Base-by-base conservation (phyloP, 305 asterid species). In the Caryopteris hybrid region DNA sequence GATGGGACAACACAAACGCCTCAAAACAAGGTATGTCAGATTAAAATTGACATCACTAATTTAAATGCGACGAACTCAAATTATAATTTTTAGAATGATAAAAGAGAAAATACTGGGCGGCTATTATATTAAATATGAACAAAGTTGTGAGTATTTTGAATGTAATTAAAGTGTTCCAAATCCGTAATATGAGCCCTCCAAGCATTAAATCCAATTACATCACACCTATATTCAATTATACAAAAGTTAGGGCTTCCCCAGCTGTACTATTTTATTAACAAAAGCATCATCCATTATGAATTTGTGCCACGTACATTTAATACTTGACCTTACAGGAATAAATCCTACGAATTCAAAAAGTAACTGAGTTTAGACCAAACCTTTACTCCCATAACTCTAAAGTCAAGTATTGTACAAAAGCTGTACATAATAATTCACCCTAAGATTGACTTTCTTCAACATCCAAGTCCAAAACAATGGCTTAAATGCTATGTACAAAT, bases 141-240 rank as follows among this genome's bases (percentile, higher is more conserved):
- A n/a, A n/a, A n/a, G n/a, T n/a, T n/a, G n/a, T n/a, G n/a, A 4
- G 31, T 25, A 25, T 2, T 25, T 25, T 25, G 2, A 4, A 1
- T 25, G 4, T 2, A 4, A 25, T 25, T 25, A 18, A 51, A 70
- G 61, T 53, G 53, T 17, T 25, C 39, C 63, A 71, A 71, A 61
- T 16, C 36, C 38, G 54, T 45, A 64, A 1, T 34, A 12, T 31
- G 48, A 23, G 51, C 71, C 38, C 27, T 33, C 46, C 48, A 3
- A 51, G 47, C 61, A 52, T 53, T 63, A 14, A 64, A 39, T 64
- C 34, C 56, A 57, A 64, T 45, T 63, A 61, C 52, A 55, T 65
- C 68, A 36, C 68, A 59, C 57, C 72, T 43, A 61, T 3, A 39
- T 10, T 36, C 31, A 57, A 65, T 72, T 36, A 57, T 55, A 4